Evolutionary conservation across 2,329 filamentous ascomycete genomes (phyloP), one percentile per base, ranked within the genome.

Genomic region (Diaporthe vexans): DNA sequence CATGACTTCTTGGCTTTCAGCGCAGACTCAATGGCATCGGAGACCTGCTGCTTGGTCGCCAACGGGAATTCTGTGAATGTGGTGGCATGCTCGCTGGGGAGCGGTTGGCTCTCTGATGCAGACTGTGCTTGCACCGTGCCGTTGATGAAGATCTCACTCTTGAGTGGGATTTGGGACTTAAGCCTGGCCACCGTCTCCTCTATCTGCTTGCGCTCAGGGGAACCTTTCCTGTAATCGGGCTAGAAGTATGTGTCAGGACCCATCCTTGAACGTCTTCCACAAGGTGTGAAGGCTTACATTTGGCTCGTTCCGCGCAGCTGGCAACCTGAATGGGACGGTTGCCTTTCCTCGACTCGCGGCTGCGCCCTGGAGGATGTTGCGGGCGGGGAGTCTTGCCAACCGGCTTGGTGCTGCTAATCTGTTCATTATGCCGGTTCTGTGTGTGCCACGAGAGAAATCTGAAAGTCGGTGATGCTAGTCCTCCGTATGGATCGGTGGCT

Each of bases 1-100:
- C 97, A 99, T 40, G 91, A 90, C 73, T 91, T 88, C 86, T 97
- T 97, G 63, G 95, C 95, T 21, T 90, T 91, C 56, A 98, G 90
- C 37, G 96, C 96, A 46, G 94, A 90, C 37, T 94, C 91, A 80
- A 98, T 98, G 72, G 96, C 95, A 51, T 88, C 88, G 76, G 91
- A 88, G 78, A 98, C 94, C 80, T 98, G 92, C 78, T 90, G 87
- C 40, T 84, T 78, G 26, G 79, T 80, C 35, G 82, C 80, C 8
- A 82, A 77, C 0, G 79, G 79, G 58, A 83, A 83, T 76, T 81
- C 81, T 54, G 83, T 84, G 68, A 85, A 84, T 10, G 77, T 78
- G 4, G 78, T 81, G 9, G 74, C 77, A 72, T 81, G 79, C 35
- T 85, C 83, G 19, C 81, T 79, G 0, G 83, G 83, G 54, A 84